Conservation (phyloP, 441 rosid species). For the Populus hybrid region DNA sequence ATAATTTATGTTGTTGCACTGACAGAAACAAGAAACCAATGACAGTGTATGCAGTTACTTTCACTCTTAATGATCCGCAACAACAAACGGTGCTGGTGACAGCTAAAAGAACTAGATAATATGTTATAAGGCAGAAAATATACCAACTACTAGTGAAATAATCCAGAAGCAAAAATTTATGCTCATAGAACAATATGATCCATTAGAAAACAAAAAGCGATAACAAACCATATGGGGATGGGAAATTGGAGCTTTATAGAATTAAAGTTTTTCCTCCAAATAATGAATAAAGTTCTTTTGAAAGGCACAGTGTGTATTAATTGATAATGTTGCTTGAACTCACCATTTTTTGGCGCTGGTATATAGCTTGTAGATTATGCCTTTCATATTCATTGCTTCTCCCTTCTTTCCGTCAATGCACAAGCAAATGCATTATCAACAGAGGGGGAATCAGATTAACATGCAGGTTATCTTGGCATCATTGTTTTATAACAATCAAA, state of each 20-base stretch:
- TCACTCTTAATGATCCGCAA: neutral
- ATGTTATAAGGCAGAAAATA: neutral
- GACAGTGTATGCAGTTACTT: neutral
- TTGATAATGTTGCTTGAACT: conserved; percentile 10
- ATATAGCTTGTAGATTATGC: conserved; percentile 93
- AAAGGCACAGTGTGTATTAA: conserved; percentile 2
- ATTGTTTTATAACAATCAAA: neutral
- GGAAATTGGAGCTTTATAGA: neutral
- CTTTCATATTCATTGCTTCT: conserved; percentile 96
- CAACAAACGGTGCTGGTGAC: neutral
- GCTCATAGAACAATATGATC: neutral
- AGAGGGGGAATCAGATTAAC: neutral
- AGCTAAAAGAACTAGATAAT: neutral
- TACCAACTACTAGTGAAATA: neutral
- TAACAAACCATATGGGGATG: neutral
- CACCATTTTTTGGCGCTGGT: conserved; percentile 99
- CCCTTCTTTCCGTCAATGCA: conserved; percentile 91
- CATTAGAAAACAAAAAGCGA: neutral
- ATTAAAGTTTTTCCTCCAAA: neutral
- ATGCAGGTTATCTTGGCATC: neutral
- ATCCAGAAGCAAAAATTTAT: neutral
- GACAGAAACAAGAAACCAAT: neutral
- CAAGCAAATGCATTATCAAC: conserved; percentile 15
- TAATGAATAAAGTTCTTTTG: neutral
- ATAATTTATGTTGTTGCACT: conserved; percentile 4